Evolutionary conservation across 768 basidiomycete genomes (phyloP).

Genomic region (Amanita pseudoporphyria): DNA sequence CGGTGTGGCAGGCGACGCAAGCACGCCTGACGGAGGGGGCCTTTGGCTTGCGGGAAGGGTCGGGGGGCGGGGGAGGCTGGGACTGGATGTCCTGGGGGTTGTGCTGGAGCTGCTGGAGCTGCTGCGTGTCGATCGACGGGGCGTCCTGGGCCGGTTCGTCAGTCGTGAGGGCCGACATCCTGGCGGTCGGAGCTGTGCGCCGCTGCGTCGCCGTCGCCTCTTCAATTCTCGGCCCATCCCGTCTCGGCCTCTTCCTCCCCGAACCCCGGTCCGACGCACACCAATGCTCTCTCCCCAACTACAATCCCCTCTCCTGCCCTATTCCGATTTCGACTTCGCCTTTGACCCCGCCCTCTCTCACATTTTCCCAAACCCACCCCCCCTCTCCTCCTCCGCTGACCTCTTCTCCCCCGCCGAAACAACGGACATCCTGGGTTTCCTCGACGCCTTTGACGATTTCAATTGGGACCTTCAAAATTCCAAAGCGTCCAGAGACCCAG

Average conservation of each 20-base stretch:
- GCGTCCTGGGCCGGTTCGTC: constrained; percentile 51
- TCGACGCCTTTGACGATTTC: constrained; percentile 64
- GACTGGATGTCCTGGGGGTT: constrained; percentile 23
- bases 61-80: constrained; percentile 19
- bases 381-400: constrained; percentile 62
- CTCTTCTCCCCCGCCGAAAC: constrained; percentile 75
- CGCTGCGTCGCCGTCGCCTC: constrained; percentile 13
- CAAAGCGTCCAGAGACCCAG: constrained; percentile 20
- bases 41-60: constrained; percentile 62
- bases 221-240: constrained; percentile 10
- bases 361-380: constrained; percentile 53
- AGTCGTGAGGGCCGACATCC: constrained; percentile 70
- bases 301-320: constrained; percentile 32
- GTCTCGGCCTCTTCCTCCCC: background rate
- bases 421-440: constrained; percentile 69
- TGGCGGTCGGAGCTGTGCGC: constrained; percentile 30
- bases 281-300: background rate
- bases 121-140: constrained; percentile 50
- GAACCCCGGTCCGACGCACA: background rate
- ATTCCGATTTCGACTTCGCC: constrained; percentile 63
- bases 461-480: constrained; percentile 39
- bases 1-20: constrained; percentile 72
- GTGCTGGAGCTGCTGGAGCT: constrained; percentile 44
- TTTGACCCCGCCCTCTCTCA: constrained; percentile 52
- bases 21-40: constrained; percentile 75